phyloP scores from a whole-genome alignment of 441 rosid species.

The Eruca vesicaria region DNA sequence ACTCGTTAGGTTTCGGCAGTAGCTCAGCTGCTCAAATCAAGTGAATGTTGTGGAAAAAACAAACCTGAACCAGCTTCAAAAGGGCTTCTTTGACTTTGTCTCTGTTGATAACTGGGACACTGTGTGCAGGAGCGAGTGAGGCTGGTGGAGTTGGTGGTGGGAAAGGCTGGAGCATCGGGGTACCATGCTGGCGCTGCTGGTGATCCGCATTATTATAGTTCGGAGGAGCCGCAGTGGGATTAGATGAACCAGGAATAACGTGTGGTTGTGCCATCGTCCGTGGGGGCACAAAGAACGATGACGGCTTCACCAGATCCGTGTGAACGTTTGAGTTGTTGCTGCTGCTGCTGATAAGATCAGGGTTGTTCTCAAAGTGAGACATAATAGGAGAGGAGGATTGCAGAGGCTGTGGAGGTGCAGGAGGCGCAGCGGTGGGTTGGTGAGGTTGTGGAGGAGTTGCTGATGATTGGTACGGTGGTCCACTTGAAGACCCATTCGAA shows the following conservation, averaged over 20 bases:
- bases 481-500: slow-evolving; percentile 41
- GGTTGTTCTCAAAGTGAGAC: slow-evolving; percentile 48
- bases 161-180: slow-evolving; percentile 92
- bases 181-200: slow-evolving; percentile 66
- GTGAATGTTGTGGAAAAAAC: slow-evolving; percentile 31
- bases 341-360: slow-evolving; percentile 41
- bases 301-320: slow-evolving; percentile 75
- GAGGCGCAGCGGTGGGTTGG: slow-evolving; percentile 35
- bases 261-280: slow-evolving; percentile 40
- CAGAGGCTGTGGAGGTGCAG: slow-evolving; percentile 42
- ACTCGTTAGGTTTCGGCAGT: slow-evolving; percentile 8
- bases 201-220: slow-evolving; percentile 43
- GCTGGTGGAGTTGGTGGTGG: slow-evolving; percentile 94
- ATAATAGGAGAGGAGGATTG: slow-evolving; percentile 51
- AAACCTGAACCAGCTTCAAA: slow-evolving; percentile 74
- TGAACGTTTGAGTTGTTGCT: slow-evolving; percentile 43
- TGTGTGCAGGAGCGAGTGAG: slow-evolving; percentile 67
- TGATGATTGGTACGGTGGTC: slow-evolving; percentile 53
- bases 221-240: slow-evolving; percentile 49
- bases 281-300: slow-evolving; percentile 61
- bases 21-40: slow-evolving; percentile 7
- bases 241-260: slow-evolving; percentile 41
- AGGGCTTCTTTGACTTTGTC: slow-evolving; percentile 82
- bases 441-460: slow-evolving; percentile 46
- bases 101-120: slow-evolving; percentile 53